Conservation (phyloP, 73 alveolate genomes). For the Blepharisma stoltei region DNA sequence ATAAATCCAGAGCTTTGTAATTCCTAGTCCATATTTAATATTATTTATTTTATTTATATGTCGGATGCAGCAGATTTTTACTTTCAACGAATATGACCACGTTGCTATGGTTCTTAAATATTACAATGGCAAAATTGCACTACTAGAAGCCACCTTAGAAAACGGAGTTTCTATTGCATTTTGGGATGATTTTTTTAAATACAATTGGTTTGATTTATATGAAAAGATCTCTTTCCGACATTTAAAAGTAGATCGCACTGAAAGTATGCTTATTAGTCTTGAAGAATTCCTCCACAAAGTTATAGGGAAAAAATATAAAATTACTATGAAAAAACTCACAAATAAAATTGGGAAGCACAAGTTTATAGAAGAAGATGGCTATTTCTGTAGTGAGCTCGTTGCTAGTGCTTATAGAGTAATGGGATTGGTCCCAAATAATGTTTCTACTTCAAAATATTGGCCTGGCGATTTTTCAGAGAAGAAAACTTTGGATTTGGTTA, state of each 20-base stretch:
- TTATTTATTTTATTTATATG: too few species aligned
- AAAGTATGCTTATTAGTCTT: neutral
- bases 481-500: neutral
- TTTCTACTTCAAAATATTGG: neutral
- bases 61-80: constrained; percentile 60
- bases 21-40: too few species aligned
- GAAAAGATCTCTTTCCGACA: constrained; percentile 35
- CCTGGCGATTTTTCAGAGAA: constrained; percentile 15
- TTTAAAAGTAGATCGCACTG: constrained; percentile 6
- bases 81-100: constrained; percentile 79
- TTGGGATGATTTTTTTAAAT: constrained; percentile 43
- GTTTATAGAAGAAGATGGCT: constrained; percentile 34
- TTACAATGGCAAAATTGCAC: constrained; percentile 46
- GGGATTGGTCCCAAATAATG: constrained; percentile 47
- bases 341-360: neutral
- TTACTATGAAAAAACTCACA: constrained; percentile 30
- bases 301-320: constrained; percentile 39
- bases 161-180: constrained; percentile 41
- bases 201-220: constrained; percentile 37
- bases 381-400: constrained; percentile 65
- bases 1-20: too few species aligned
- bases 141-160: constrained; percentile 52
- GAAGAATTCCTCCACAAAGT: constrained; percentile 38
- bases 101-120: constrained; percentile 73
- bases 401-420: constrained; percentile 60